Base-by-base conservation (phyloP, 148 eudicot genomes). In the Spergularia marina region DNA sequence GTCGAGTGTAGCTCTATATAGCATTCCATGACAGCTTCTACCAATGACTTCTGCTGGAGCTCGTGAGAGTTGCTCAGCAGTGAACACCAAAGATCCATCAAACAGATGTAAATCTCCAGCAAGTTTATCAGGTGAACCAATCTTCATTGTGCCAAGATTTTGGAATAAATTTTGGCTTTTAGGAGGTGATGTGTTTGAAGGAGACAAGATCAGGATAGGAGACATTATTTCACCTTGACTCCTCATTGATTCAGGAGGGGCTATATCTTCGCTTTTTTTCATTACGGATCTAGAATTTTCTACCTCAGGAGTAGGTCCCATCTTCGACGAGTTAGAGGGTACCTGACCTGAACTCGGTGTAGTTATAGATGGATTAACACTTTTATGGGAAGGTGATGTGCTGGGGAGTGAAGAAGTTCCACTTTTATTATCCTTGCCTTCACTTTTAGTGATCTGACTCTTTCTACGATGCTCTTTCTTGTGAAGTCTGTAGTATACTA, bases 41-140 rank as follows among this genome's bases (percentile, higher is more conserved):
- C 96, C 96, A 34, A 88, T 81, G 64, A 87, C 81, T 80, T 87
- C 91, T 12, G 96, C 91, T 4, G 91, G 91, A 69, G 96, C 89
- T 54, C 74, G 73, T 17, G 92, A 88, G 58, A 91, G 84, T 82
- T 91, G 86, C 61, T 91, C 92, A 1, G 91, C 82, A 54, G 81
- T 87, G 74, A 88, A 86, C 52, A 64, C 75, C 65, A 89, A 59
- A 20, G 91, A 85, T 68, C 78, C 81, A 59, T 89, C 89, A 70
- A 91, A 84, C 36, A 91, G 77, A 78, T 85, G 85, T 12, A 91
- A 78, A 64, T 89, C 96, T 54, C 92, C 96, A 41, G 87, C 82
- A 72, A 87, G 73, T 82, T 83, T 87, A 76, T 91, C 96, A 0
- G 91, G 90, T 18, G 95, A 87, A 77, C 79, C 82, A 58, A 83